These are phyloP conservation scores for Phaffia rhodozyma DNA, from an alignment of 1,284 basidiomycete species.

Conservation along the genomic window DNA sequence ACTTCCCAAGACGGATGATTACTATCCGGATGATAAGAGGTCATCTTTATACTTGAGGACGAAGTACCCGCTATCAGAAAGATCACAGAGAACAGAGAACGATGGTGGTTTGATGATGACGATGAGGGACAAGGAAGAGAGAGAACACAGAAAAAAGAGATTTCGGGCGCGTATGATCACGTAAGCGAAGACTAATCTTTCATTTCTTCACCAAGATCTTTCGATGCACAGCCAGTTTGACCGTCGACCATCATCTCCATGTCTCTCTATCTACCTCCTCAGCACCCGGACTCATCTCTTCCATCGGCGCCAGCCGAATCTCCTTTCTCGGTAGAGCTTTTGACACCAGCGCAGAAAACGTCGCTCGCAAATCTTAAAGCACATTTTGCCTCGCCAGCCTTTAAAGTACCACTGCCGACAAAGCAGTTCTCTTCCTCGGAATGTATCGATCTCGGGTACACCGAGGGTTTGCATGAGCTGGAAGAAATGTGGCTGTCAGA, in stretches of 20 bases:
- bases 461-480: background rate
- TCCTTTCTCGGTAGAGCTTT: background rate
- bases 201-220: too few relatives aligned
- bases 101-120: too few relatives aligned
- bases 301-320: background rate
- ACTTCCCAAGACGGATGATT: too few relatives aligned
- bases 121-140: too few relatives aligned
- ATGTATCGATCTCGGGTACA: background rate
- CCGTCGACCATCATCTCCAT: conserved; percentile 3
- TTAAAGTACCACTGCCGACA: conserved; percentile 6
- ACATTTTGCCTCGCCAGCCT: conserved; percentile 1
- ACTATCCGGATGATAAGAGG: too few relatives aligned
- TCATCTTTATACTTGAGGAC: too few relatives aligned
- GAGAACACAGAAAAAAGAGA: too few relatives aligned
- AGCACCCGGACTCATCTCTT: conserved; percentile 1
- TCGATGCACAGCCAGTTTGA: too few relatives aligned
- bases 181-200: too few relatives aligned
- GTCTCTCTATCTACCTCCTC: conserved; percentile 3
- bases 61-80: too few relatives aligned
- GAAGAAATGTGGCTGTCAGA: conserved; percentile 12
- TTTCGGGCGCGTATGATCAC: too few relatives aligned
- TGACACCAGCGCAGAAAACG: background rate
- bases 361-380: conserved; percentile 5
- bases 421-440: background rate
- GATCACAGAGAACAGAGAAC: too few relatives aligned